Base-by-base conservation (phyloP, 371 early-diverging fungal species). In the Phascolomyces articulosus region DNA sequence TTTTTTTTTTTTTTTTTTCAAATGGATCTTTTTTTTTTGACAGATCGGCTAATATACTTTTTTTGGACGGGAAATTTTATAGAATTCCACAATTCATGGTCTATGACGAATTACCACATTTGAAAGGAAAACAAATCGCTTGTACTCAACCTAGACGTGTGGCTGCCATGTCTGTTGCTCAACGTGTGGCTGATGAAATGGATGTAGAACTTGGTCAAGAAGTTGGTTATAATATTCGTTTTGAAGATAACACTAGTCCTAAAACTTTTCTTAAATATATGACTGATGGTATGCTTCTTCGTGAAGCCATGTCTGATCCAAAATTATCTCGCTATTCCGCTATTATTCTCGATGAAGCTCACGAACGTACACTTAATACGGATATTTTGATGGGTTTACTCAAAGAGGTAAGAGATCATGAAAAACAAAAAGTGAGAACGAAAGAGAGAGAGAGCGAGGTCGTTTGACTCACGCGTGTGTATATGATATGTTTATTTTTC, bases 121-220 rank as follows among this genome's bases (percentile, higher is more conserved):
- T 84, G n/a, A 91, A 93, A 59, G 93, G 94, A 56, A 93, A 87
- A 69, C 87, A 91, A 84, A 92, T 97, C 65, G 98, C 96, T 8
- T 97, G 97, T 82, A 99, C 99, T 40, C 99, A 99, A 74, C 99
- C 99, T 23, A 92, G 99, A 73, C 91, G 99, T 75, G 95, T 99
- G 47, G 98, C 99, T 15, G 98, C 99, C 41, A 98, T 95, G 91
- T 95, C 95, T 31, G 97, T 99, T 41, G 96, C 98, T 0, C 88
- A 95, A 73, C 93, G 99, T 80, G 98, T 99, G 16, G 92, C 96
- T 4, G 95, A 97, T 57, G 97, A 96, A 69, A 78, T 98, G 87
- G 96, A 95, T 65, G 94, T 95, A 7, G 72, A 79, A 54, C 78
- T 96, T 31, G 96, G 98, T 26, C 86, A 92, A 57, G 94, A 96